Evolutionary conservation across 2,329 filamentous ascomycete genomes (phyloP).

Genomic region (Aspergillus hortae): DNA sequence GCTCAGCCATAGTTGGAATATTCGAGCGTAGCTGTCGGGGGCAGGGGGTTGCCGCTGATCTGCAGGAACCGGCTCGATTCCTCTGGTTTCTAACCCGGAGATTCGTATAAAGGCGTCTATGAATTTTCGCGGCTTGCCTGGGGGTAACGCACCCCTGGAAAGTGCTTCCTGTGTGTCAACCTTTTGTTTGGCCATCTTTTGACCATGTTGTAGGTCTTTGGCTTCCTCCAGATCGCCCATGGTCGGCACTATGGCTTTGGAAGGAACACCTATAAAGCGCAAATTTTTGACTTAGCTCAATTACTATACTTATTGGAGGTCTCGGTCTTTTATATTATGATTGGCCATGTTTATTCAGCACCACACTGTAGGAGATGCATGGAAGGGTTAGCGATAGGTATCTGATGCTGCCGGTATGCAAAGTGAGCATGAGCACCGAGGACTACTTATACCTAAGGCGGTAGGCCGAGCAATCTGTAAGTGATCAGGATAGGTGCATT

Average conservation of each 20-base stretch:
- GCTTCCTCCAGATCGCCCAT: constrained; percentile 4
- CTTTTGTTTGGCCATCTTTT: not conserved
- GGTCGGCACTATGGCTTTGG: not conserved
- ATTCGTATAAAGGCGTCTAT: constrained; percentile 1
- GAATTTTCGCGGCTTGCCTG: not conserved
- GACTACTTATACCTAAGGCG: constrained; percentile 2
- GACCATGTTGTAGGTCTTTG: not conserved
- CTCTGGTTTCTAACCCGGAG: constrained; percentile 9
- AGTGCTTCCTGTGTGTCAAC: constrained; percentile 1
- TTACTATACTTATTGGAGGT: too few relatives aligned
- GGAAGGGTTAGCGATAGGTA: not conserved
- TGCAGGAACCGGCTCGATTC: constrained; percentile 9
- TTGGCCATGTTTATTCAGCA: not conserved
- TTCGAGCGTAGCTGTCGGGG: constrained; percentile 9
- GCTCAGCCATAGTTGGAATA: constrained; percentile 33
- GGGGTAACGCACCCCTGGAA: not conserved
- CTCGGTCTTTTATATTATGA: too few relatives aligned
- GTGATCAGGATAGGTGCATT: not conserved
- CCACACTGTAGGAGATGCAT: not conserved
- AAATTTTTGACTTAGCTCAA: too few relatives aligned
- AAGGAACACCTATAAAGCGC: not conserved
- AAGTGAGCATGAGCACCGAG: not conserved
- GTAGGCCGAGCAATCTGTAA: not conserved
- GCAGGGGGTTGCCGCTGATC: constrained; percentile 6
- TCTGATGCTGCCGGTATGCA: not conserved